Conservation (phyloP, 2,329 filamentous ascomycete genomes). For the Sporothrix pallida region DNA sequence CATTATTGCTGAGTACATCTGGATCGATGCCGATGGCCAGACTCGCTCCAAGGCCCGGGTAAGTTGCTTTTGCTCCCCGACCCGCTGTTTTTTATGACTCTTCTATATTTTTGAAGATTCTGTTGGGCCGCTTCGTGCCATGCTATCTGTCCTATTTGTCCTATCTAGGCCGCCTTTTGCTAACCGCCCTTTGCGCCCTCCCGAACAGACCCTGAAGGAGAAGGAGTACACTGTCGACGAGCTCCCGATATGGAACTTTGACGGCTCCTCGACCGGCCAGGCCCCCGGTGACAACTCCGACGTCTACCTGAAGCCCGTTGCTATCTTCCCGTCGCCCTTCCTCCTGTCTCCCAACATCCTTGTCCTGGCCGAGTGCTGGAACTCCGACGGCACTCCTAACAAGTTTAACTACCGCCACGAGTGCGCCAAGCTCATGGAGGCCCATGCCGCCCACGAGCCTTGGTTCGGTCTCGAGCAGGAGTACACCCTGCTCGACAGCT, state of each 20-base stretch:
- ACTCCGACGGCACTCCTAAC: slow-evolving; percentile 92
- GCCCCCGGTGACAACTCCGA: slow-evolving; percentile 80
- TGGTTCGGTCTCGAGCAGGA: slow-evolving; percentile 99
- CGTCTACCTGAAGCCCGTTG: slow-evolving; percentile 53
- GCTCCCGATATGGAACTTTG: slow-evolving; percentile 78
- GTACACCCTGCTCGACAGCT: slow-evolving; percentile 88
- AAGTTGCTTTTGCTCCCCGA: slow-evolving; percentile 52
- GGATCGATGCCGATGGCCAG: slow-evolving; percentile 85
- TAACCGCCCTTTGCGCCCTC: slow-evolving; percentile 18
- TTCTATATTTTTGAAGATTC: slow-evolving; percentile 30
- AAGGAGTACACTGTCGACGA: slow-evolving; percentile 52
- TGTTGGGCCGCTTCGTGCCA: slow-evolving; percentile 26
- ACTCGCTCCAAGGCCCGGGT: slow-evolving; percentile 96
- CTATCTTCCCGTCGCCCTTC: slow-evolving; percentile 86
- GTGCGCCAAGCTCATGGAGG: slow-evolving; percentile 85
- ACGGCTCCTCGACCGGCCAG: slow-evolving; percentile 77
- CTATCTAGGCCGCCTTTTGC: slow-evolving; percentile 10
- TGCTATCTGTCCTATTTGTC: slow-evolving; percentile 5
- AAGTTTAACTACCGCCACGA: slow-evolving; percentile 98
- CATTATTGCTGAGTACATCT: slow-evolving; percentile 72
- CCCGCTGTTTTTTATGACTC: slow-evolving; percentile 24
- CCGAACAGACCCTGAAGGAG: slow-evolving; percentile 38
- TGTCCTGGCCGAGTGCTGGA: slow-evolving; percentile 94
- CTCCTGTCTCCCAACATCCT: slow-evolving; percentile 75
- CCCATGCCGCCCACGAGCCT: slow-evolving; percentile 79